Percentiles rank a stretch among this genome's conserved stretches.
Conservation (phyloP, 345 rosid species). For the Eutrema japonicum region DNA sequence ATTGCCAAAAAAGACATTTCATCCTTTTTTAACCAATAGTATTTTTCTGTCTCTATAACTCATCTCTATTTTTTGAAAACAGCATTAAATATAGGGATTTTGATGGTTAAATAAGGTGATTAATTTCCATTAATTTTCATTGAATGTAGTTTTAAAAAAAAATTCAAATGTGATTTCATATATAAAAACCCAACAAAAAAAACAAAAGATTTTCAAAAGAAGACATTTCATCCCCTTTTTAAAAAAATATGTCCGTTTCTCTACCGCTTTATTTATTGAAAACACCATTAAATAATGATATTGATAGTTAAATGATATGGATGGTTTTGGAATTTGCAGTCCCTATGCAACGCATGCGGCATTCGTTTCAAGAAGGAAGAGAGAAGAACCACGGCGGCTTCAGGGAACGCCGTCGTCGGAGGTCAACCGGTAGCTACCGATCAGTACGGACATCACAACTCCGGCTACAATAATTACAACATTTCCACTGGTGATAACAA, state of each 20-base stretch:
- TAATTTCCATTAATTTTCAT: not conserved
- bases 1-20: not conserved
- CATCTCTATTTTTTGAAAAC: not conserved
- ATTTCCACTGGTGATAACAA: constrained; percentile 29
- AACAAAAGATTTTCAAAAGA: not conserved
- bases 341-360: constrained; percentile 96
- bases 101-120: not conserved
- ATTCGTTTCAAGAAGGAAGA: constrained; percentile 94
- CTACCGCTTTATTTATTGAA: constrained; percentile 21
- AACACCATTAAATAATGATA: constrained; percentile 28
- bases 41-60: not conserved
- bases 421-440: constrained; percentile 37
- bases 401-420: constrained; percentile 42
- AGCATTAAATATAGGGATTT: not conserved
- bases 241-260: not conserved
- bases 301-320: constrained; percentile 33
- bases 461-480: constrained; percentile 35
- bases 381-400: constrained; percentile 74
- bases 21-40: not conserved
- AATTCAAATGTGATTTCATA: not conserved
- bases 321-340: constrained; percentile 52
- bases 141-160: not conserved
- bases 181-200: not conserved
- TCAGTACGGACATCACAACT: constrained; percentile 46
- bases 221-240: not conserved